These are phyloP conservation scores for Chytriomyces sp. DNA, from an alignment of 192 early-diverging fungal genomes.

Conservation along the genomic window DNA sequence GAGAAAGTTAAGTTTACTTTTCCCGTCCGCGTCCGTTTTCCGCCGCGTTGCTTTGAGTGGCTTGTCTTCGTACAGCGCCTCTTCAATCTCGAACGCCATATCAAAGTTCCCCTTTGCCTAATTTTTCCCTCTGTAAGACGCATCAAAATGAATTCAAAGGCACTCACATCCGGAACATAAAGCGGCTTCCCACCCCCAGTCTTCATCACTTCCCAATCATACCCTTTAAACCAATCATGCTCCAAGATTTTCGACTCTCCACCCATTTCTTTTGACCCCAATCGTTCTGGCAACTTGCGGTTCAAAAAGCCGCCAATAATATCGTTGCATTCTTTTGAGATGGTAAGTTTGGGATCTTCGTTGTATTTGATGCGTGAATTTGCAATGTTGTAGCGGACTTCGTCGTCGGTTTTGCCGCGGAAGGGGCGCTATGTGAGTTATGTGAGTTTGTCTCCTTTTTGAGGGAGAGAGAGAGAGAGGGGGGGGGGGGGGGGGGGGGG, in stretches of 20 bases:
- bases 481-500: not conserved
- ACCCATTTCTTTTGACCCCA: slow-evolving; percentile 74
- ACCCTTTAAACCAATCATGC: slow-evolving; percentile 80
- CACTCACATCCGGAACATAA: slow-evolving; percentile 83
- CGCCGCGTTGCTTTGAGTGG: slow-evolving; percentile 82
- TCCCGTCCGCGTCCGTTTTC: slow-evolving; percentile 50
- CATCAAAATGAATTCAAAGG: not conserved
- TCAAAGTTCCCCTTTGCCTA: slow-evolving; percentile 84
- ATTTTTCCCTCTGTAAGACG: not conserved
- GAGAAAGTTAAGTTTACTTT: slow-evolving; percentile 44
- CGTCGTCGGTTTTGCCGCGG: slow-evolving; percentile 72
- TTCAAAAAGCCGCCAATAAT: slow-evolving; percentile 61
- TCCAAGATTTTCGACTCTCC: slow-evolving; percentile 70
- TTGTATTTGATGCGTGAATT: slow-evolving; percentile 69
- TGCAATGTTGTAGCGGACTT: slow-evolving; percentile 68
- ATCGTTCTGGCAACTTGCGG: slow-evolving; percentile 71
- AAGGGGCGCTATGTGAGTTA: slow-evolving; percentile 69
- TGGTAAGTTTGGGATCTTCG: slow-evolving; percentile 44
- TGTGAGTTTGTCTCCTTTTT: not conserved
- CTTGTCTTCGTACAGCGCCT: slow-evolving; percentile 90
- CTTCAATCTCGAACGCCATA: slow-evolving; percentile 93
- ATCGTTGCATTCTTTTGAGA: slow-evolving; percentile 15
- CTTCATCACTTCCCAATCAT: slow-evolving; percentile 79
- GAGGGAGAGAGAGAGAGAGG: not conserved
- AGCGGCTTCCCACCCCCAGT: slow-evolving; percentile 75